These are phyloP conservation scores for Fraxinus albicans DNA, from an alignment of 305 asterid genomes.

Conservation along the genomic window DNA sequence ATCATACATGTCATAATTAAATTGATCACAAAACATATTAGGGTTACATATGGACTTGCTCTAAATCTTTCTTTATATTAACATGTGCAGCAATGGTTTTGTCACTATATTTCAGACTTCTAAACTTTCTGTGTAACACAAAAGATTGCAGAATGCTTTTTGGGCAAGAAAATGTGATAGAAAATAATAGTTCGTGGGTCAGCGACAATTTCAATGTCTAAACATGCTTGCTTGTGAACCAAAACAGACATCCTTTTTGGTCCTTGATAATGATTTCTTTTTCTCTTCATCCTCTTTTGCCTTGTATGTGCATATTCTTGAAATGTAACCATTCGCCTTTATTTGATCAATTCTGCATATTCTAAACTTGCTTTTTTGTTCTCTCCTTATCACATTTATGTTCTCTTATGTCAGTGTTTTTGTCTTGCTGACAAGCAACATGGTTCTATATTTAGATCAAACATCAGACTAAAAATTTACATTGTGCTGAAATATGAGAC, in stretches of 20 bases:
- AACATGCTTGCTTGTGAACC: neutral
- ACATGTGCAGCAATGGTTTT: neutral
- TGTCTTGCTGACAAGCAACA: neutral
- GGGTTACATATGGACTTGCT: neutral
- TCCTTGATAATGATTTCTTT: neutral
- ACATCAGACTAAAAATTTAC: neutral
- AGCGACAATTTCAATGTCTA: neutral
- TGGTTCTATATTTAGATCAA: neutral
- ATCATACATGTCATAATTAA: neutral
- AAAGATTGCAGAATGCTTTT: slow-evolving; percentile 1
- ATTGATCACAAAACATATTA: neutral
- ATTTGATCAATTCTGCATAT: neutral
- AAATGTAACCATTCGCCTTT: neutral
- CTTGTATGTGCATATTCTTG: neutral
- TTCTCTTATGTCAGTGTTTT: neutral
- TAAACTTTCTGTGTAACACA: neutral
- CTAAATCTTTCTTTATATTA: neutral
- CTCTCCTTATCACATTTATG: neutral
- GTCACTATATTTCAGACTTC: neutral
- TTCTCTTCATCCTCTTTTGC: neutral
- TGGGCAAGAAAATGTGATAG: neutral
- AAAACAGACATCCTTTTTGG: neutral
- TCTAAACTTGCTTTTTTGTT: neutral
- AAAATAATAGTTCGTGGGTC: neutral
- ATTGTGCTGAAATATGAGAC: neutral